A percentile compares a stretch with the other conserved stretches of the same genome.
phyloP scores from a whole-genome alignment of 2,329 filamentous ascomycete genomes.

The Phialophora chinensis region DNA sequence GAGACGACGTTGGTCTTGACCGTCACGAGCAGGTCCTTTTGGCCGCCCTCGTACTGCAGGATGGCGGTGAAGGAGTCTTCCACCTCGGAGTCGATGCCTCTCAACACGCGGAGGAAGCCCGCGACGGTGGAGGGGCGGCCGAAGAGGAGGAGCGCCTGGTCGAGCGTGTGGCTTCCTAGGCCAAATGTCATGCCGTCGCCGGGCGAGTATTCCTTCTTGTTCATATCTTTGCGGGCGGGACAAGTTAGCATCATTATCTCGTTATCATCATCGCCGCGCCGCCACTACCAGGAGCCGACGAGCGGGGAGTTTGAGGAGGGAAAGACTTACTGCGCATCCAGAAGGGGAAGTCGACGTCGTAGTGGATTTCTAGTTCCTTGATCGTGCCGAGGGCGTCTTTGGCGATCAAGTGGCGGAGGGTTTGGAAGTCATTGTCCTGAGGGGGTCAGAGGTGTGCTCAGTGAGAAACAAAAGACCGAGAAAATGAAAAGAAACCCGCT shows the following conservation, averaged over 20 bases:
- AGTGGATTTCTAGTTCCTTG: constrained; percentile 78
- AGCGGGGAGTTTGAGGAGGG: background rate
- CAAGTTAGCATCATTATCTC: background rate
- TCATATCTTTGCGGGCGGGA: constrained; percentile 11
- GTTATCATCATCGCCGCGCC: too few relatives aligned
- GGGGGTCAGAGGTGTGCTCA: background rate
- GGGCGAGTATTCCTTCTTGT: constrained; percentile 64
- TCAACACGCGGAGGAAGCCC: constrained; percentile 68
- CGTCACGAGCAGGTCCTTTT: constrained; percentile 62
- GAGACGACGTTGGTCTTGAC: constrained; percentile 72
- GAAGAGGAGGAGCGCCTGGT: constrained; percentile 74
- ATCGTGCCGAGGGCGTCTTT: constrained; percentile 69
- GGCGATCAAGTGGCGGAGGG: constrained; percentile 66
- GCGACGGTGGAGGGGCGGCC: constrained; percentile 71
- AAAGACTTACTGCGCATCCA: constrained; percentile 23
- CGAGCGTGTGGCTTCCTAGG: constrained; percentile 73
- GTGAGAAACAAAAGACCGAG: background rate
- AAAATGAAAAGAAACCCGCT: background rate
- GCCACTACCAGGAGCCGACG: too few relatives aligned
- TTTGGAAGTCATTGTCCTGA: constrained; percentile 78
- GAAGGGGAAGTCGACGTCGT: constrained; percentile 65
- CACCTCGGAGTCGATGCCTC: constrained; percentile 60
- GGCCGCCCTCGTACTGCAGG: constrained; percentile 66
- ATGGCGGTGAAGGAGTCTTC: constrained; percentile 64
- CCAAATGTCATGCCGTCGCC: constrained; percentile 75